phyloP scores from a whole-genome alignment of 352 stramenopile genomes.

The Phytopythium chamaehyphon region DNA sequence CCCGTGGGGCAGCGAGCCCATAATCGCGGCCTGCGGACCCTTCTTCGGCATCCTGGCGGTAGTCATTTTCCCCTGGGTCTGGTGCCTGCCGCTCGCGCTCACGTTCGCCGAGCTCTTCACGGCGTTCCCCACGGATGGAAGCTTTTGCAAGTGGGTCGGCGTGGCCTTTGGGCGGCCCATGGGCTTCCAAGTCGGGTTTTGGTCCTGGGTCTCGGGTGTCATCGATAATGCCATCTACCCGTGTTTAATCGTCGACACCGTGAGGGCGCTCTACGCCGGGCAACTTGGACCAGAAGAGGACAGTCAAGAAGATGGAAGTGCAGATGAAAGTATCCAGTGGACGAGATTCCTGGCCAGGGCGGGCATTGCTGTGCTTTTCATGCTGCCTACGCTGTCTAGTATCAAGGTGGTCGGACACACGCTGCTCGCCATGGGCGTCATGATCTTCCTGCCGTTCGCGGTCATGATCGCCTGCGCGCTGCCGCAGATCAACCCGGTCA shows the following conservation, averaged over 20 bases:
- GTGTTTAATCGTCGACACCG: conserved; percentile 65
- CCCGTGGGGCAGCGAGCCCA: conserved; percentile 93
- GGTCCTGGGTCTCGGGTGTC: conserved; percentile 74
- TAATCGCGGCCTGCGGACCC: conserved; percentile 85
- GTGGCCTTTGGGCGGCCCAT: conserved; percentile 67
- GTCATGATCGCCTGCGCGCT: conserved; percentile 69
- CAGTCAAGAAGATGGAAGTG: conserved; percentile 17
- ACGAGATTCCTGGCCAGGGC: conserved; percentile 35
- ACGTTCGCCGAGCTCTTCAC: conserved; percentile 72
- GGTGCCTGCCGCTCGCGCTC: conserved; percentile 62
- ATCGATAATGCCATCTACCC: conserved; percentile 85
- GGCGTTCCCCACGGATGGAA: conserved; percentile 61
- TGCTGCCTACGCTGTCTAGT: conserved; percentile 64
- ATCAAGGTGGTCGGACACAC: conserved; percentile 88
- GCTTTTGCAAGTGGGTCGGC: conserved; percentile 76
- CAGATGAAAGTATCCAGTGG: conserved; percentile 16
- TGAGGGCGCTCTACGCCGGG: conserved; percentile 38
- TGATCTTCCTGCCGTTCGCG: conserved; percentile 91
- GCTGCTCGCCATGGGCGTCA: conserved; percentile 77
- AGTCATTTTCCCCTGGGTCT: conserved; percentile 67
- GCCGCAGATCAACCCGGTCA: conserved; percentile 46
- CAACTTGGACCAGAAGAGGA: conserved; percentile 6
- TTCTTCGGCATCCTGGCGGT: conserved; percentile 54
- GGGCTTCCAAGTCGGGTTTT: conserved; percentile 84
- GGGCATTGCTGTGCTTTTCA: conserved; percentile 43